Conservation (phyloP, 805 yeast genomes). For the Yarrowia divulgata region DNA sequence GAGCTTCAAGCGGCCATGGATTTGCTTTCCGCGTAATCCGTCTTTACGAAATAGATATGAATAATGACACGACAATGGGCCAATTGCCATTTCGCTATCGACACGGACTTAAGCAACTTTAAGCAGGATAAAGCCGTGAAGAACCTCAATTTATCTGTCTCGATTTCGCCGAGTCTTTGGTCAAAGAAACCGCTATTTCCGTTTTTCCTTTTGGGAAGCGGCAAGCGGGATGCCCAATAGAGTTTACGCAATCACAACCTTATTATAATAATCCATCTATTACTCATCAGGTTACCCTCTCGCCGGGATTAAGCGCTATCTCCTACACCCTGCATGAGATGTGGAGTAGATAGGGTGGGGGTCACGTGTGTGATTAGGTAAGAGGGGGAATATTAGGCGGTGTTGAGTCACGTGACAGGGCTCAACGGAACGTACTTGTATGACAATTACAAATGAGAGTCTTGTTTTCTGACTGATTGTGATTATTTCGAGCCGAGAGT, state of each 20-base stretch:
- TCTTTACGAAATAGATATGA: no score
- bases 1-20: slow-evolving; percentile 62
- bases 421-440: no score
- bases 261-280: no score
- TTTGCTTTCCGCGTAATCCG: slow-evolving; percentile 41
- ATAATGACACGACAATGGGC: no score
- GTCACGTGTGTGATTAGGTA: background rate
- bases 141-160: background rate
- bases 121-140: background rate
- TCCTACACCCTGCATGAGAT: slow-evolving; percentile 22
- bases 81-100: no score
- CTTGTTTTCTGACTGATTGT: no score
- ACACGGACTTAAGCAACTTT: background rate
- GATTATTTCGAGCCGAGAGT: no score
- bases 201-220: background rate
- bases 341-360: background rate
- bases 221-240: background rate
- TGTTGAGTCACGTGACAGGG: no score
- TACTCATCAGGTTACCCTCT: slow-evolving; percentile 11
- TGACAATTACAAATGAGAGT: no score
- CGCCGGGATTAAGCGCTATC: slow-evolving; percentile 24
- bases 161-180: background rate
- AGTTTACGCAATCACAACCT: no score
- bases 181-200: background rate
- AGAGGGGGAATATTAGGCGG: no score